phyloP scores from a whole-genome alignment of 1,284 basidiomycete genomes.

The Spongiforma sp. region DNA sequence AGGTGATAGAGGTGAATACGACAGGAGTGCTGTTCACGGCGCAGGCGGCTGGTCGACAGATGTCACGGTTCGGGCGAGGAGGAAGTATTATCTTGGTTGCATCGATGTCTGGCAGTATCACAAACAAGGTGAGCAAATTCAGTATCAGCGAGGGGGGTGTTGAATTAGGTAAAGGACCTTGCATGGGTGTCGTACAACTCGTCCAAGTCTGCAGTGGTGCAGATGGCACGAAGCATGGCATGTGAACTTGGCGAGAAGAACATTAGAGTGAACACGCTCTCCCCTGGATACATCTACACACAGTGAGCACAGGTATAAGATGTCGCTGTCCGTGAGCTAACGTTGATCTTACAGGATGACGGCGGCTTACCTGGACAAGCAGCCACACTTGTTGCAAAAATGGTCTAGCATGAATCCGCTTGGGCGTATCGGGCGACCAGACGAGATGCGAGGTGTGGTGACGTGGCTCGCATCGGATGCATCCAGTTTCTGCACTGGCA shows the following conservation, averaged over 20 bases:
- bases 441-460: slow-evolving; percentile 78
- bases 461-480: slow-evolving; percentile 83
- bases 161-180: slow-evolving; percentile 51
- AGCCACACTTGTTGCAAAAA: slow-evolving; percentile 70
- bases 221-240: slow-evolving; percentile 85
- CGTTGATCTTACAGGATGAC: slow-evolving; percentile 68
- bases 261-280: slow-evolving; percentile 78
- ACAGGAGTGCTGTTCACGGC: slow-evolving; percentile 74
- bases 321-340: background rate
- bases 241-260: slow-evolving; percentile 75
- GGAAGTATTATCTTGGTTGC: slow-evolving; percentile 84
- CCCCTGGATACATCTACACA: slow-evolving; percentile 78
- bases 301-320: slow-evolving; percentile 48
- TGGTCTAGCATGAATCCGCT: slow-evolving; percentile 80
- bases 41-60: slow-evolving; percentile 79
- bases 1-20: slow-evolving; percentile 79
- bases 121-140: slow-evolving; percentile 64
- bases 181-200: slow-evolving; percentile 86
- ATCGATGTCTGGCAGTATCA: slow-evolving; percentile 89
- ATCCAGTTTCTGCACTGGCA: slow-evolving; percentile 76
- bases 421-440: slow-evolving; percentile 76
- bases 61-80: slow-evolving; percentile 70
- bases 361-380: slow-evolving; percentile 71
- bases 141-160: background rate
- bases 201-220: slow-evolving; percentile 82